A percentile compares a stretch with the other conserved stretches of the same genome.
Evolutionary conservation across 2,329 filamentous ascomycete genomes (phyloP).

Genomic region (Xylaria arbuscula): DNA sequence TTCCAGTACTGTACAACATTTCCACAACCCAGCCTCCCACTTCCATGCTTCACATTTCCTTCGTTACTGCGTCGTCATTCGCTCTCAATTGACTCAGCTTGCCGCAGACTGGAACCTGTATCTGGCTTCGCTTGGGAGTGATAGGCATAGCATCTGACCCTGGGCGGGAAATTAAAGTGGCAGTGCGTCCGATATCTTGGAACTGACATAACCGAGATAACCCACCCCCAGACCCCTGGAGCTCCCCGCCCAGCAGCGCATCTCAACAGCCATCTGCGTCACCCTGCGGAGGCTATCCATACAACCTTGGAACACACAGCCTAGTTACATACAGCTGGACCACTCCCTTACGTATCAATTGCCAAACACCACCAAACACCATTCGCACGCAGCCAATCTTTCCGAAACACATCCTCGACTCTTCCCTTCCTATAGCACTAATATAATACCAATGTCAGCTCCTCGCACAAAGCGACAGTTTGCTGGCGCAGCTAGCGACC

Average conservation of each 20-base stretch:
- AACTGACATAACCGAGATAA: not conserved
- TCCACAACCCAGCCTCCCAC: conserved; percentile 26
- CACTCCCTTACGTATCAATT: not conserved
- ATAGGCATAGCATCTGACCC: conserved; percentile 5
- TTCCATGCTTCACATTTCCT: conserved; percentile 26
- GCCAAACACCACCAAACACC: not conserved
- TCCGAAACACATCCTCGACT: conserved; percentile 26
- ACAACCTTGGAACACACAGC: conserved; percentile 4
- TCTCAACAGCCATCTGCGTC: conserved; percentile 27
- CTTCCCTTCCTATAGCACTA: not conserved
- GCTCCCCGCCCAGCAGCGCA: conserved; percentile 13
- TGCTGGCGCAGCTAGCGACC: conserved; percentile 67
- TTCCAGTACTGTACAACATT: conserved; percentile 5
- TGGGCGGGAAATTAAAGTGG: conserved; percentile 30
- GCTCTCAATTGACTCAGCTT: conserved; percentile 1
- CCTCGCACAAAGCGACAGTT: conserved; percentile 71
- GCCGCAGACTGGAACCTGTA: not conserved
- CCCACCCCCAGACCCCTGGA: not conserved
- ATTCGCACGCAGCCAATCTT: conserved; percentile 24
- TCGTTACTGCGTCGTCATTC: conserved; percentile 28
- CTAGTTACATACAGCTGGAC: conserved; percentile 25
- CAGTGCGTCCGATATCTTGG: conserved; percentile 16
- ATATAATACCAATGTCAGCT: conserved; percentile 57
- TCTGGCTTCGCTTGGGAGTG: conserved; percentile 15
- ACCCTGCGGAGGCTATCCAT: conserved; percentile 10